phyloP scores from a whole-genome alignment of 2,329 filamentous ascomycete species.

The Phaeosphaeriaceae sp. region DNA sequence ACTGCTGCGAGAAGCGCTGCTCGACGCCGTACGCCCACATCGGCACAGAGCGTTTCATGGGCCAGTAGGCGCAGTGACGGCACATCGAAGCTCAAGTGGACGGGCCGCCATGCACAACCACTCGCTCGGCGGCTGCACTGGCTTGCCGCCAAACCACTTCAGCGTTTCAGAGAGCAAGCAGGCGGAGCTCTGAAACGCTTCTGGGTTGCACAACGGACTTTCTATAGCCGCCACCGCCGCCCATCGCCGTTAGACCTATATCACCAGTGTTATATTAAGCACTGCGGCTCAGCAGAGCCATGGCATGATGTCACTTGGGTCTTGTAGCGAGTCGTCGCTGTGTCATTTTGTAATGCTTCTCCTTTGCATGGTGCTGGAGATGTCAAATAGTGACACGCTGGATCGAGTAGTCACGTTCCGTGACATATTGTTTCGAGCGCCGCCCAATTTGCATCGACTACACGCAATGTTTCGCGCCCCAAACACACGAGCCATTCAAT shows the following conservation, averaged over 20 bases:
- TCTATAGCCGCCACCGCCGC: constrained; percentile 24
- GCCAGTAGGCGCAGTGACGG: constrained; percentile 13
- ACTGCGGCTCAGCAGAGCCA: not conserved
- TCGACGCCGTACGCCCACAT: constrained; percentile 3
- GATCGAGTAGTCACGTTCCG: not conserved
- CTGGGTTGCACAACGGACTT: constrained; percentile 27
- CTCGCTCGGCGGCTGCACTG: constrained; percentile 1
- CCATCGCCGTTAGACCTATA: not conserved
- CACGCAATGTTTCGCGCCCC: not conserved
- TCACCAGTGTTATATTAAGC: not conserved
- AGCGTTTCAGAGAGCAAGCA: constrained; percentile 39
- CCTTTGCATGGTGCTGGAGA: not conserved
- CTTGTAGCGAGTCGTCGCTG: not conserved
- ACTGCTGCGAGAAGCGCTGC: not conserved
- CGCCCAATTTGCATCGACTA: not conserved
- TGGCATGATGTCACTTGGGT: constrained; percentile 5
- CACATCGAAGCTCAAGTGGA: constrained; percentile 2
- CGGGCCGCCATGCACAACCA: constrained; percentile 8
- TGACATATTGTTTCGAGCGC: constrained; percentile 1
- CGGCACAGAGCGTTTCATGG: constrained; percentile 19
- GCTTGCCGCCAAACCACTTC: constrained; percentile 12
- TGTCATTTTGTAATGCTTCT: not conserved
- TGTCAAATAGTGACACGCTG: constrained; percentile 1
- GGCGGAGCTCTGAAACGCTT: constrained; percentile 39
- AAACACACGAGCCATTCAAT: not conserved